phyloP scores from a whole-genome alignment of 441 rosid species.

The Gossypium laxum region DNA sequence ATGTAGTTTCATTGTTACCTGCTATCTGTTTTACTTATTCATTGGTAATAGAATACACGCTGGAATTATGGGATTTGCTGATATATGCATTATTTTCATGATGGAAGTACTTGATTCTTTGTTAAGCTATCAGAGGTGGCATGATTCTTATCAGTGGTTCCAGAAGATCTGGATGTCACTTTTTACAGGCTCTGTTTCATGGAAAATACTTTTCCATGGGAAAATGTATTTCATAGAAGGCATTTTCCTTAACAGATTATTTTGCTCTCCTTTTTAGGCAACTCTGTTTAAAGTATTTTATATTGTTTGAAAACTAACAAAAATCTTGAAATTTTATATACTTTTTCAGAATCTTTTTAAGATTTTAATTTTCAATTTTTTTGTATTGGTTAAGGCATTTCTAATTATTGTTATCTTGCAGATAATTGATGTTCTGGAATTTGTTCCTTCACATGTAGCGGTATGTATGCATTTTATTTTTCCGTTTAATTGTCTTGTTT shows the following conservation, averaged over 20 bases:
- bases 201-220: not conserved
- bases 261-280: not conserved
- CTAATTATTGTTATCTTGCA: conserved; percentile 32
- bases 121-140: not conserved
- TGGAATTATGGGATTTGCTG: not conserved
- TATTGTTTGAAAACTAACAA: not conserved
- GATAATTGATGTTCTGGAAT: conserved; percentile 84
- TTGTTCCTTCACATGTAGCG: conserved; percentile 82
- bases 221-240: not conserved
- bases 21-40: not conserved
- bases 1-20: not conserved
- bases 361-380: not conserved
- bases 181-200: not conserved
- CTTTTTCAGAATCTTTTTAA: not conserved
- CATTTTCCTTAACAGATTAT: not conserved
- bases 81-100: not conserved
- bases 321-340: not conserved
- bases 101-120: not conserved
- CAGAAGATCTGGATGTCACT: not conserved
- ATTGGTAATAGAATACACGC: not conserved
- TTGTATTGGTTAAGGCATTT: conserved; percentile 7
- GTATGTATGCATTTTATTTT: conserved; percentile 32
- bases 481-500: not conserved
- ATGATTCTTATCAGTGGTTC: not conserved
- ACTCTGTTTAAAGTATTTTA: not conserved